These are phyloP conservation scores for Suillus paluster DNA, from an alignment of 768 basidiomycete genomes.

Conservation along the genomic window DNA sequence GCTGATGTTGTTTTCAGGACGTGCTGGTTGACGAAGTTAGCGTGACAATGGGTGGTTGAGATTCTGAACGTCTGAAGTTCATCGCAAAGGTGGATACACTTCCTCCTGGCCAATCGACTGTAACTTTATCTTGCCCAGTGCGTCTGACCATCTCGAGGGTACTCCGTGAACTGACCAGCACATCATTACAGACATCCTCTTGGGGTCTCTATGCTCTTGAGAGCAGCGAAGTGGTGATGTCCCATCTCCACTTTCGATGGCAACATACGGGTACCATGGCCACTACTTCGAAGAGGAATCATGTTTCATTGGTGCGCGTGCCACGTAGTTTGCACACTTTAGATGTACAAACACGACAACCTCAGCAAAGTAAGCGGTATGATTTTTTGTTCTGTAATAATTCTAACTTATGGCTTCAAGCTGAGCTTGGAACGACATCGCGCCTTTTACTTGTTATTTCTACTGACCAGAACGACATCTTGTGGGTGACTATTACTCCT, in stretches of 20 bases:
- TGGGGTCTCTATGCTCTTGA: slow-evolving; percentile 73
- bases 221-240: slow-evolving; percentile 65
- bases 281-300: slow-evolving; percentile 30
- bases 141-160: slow-evolving; percentile 29
- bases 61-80: slow-evolving; percentile 66
- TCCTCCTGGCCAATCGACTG: slow-evolving; percentile 57
- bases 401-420: slow-evolving; percentile 39
- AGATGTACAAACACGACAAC: slow-evolving; percentile 65
- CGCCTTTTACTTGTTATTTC: slow-evolving; percentile 59
- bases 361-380: slow-evolving; percentile 41
- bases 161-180: background rate
- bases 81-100: slow-evolving; percentile 46
- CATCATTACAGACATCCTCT: slow-evolving; percentile 59
- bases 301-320: slow-evolving; percentile 57
- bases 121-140: slow-evolving; percentile 76
- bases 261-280: slow-evolving; percentile 43
- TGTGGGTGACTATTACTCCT: slow-evolving; percentile 53
- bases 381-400: slow-evolving; percentile 15
- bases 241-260: slow-evolving; percentile 71
- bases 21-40: slow-evolving; percentile 65
- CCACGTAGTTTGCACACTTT: slow-evolving; percentile 66
- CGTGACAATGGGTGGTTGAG: slow-evolving; percentile 63
- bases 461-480: slow-evolving; percentile 71
- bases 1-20: slow-evolving; percentile 45
- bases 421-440: slow-evolving; percentile 65